Base-by-base conservation (phyloP, 768 basidiomycete species). In the Russula compacta region DNA sequence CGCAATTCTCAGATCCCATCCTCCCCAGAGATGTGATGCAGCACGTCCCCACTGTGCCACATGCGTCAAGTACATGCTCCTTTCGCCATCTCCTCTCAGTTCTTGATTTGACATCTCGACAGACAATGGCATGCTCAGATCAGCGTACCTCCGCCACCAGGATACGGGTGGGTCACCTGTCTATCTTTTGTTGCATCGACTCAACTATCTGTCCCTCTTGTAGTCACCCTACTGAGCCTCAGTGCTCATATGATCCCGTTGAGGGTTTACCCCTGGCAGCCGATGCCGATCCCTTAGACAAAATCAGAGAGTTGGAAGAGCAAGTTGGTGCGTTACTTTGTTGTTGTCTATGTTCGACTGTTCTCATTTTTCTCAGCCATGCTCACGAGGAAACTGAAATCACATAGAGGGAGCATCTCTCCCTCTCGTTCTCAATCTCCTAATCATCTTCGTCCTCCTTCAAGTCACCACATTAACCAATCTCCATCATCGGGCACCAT, bases 221-320 rank as follows among this genome's bases (percentile, higher is more conserved):
- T 67, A 91, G 89, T 24, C 90, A 93, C 72, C 91, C 91, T n/a
- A 76, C 81, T 10, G 89, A 91, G 71, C 90, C 90, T 8, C 85
- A 87, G 68, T 93, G 90, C 67, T 82, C 82, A 10, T 93, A 93
- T 70, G 90, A 93, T 72, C 90, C 89, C 2, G 84, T 92, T 15
- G 90, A 92, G 71, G 91, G 90, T 17, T 72, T 92, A 40, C 78
- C 83, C 8, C 79, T 92, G 42, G 85, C 87, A 21, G 81, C 89
- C 52, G 87, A 91, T 61, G 83, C 81, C 12, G 87, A 92, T 71
- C 88, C 89, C n/a, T 67, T 82, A 12, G 87, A 89, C 63, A 89
- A 86, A 71, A 89, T 92, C 59, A 81, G 80, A 60, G 79, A 84
- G 44, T 75, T 92, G 17, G 90, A 92, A 71, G 83, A 83, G 59